Evolutionary conservation across 1,284 basidiomycete species (phyloP).

Genomic region (Ustilago shanxiensis): DNA sequence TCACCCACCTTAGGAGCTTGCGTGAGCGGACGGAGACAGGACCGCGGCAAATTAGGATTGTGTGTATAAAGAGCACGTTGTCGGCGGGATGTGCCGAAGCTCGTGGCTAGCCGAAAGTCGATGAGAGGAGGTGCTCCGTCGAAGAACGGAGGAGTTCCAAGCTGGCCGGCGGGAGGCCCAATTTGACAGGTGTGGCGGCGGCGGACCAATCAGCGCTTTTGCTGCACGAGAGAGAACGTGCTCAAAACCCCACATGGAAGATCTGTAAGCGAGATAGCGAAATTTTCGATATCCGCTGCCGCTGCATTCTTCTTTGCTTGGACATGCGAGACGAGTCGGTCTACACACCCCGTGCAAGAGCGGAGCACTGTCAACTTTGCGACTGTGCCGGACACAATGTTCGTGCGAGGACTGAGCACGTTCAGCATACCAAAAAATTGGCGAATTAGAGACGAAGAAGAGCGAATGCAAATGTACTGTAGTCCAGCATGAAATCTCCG

Average conservation of each 20-base stretch:
- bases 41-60: neutral
- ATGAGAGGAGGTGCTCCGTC: neutral
- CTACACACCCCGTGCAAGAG: no score
- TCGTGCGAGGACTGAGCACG: no score
- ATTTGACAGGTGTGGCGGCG: constrained; percentile 26
- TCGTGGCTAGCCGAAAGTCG: neutral
- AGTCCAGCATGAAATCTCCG: neutral
- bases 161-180: constrained; percentile 15
- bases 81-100: constrained; percentile 21
- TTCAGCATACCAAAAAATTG: neutral
- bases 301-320: neutral
- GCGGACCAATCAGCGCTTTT: constrained; percentile 12
- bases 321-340: neutral
- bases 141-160: neutral
- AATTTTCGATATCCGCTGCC: neutral
- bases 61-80: constrained; percentile 16
- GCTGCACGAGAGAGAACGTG: constrained; percentile 33
- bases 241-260: constrained; percentile 9
- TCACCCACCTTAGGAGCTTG: neutral
- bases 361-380: no score
- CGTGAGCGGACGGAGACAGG: neutral
- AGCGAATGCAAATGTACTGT: neutral
- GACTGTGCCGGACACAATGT: no score
- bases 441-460: neutral
- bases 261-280: neutral